Conservation (phyloP, 768 basidiomycete species). For the Mycena polygramma region DNA sequence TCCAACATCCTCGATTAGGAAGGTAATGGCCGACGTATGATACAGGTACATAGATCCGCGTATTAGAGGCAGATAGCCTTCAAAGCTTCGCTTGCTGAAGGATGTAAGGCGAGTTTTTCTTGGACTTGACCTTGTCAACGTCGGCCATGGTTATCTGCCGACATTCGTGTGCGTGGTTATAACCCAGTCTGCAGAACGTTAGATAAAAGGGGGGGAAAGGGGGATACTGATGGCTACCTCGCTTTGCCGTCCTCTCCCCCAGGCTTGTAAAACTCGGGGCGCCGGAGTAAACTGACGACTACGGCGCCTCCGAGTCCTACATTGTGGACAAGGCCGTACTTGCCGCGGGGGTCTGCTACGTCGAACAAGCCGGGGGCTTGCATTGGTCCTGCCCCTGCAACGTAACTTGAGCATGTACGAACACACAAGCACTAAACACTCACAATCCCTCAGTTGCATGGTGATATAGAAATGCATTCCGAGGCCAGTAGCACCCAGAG, state of each 20-base stretch:
- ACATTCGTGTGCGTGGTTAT: constrained; percentile 83
- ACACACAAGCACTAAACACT: constrained; percentile 23
- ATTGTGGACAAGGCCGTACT: constrained; percentile 87
- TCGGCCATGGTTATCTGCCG: constrained; percentile 72
- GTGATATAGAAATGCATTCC: constrained; percentile 89
- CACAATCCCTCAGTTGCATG: constrained; percentile 86
- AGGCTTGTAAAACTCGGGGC: constrained; percentile 81
- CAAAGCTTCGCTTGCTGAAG: constrained; percentile 63
- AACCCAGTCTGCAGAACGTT: constrained; percentile 69
- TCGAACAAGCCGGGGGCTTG: constrained; percentile 81
- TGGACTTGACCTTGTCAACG: constrained; percentile 83
- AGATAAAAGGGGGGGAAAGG: not conserved
- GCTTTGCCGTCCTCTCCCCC: constrained; percentile 77
- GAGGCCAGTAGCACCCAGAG: constrained; percentile 84
- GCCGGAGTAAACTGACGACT: constrained; percentile 79
- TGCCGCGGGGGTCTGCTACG: constrained; percentile 72
- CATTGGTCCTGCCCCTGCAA: constrained; percentile 85
- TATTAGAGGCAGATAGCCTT: not conserved
- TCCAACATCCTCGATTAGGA: not conserved
- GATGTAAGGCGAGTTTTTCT: constrained; percentile 65
- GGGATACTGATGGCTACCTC: constrained; percentile 56
- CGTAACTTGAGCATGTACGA: constrained; percentile 5
- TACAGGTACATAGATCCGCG: not conserved
- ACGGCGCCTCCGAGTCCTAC: constrained; percentile 86
- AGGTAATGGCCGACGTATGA: not conserved